Conservation (phyloP, 148 eudicot genomes). For the Camellia lanceoleosa region DNA sequence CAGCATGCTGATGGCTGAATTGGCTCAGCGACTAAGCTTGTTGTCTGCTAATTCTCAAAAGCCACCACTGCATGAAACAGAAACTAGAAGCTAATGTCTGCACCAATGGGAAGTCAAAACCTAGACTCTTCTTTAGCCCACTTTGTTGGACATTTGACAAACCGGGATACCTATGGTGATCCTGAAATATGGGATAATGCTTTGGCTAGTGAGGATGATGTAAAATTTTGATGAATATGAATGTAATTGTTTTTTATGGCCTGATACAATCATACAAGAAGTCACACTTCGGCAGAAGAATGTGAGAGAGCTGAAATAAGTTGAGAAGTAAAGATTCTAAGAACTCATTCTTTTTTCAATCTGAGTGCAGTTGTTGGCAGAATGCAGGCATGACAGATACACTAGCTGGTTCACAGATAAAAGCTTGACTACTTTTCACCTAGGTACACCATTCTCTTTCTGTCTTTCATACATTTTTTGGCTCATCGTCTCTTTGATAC, state of each 20-base stretch:
- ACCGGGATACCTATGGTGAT: not conserved
- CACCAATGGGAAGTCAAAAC: not conserved
- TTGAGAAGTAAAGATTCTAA: not conserved
- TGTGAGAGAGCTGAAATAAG: not conserved
- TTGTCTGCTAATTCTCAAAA: conserved; percentile 5
- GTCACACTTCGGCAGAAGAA: not conserved
- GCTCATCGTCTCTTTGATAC: not conserved
- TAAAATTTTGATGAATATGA: not conserved
- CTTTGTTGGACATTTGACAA: not conserved
- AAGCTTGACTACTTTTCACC: not conserved
- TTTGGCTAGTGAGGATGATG: not conserved
- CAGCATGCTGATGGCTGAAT: conserved; percentile 24
- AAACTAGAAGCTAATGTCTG: not conserved
- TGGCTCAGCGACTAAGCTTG: conserved; percentile 15
- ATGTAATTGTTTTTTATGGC: not conserved
- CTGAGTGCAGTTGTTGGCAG: not conserved
- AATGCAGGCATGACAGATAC: not conserved
- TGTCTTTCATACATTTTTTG: not conserved
- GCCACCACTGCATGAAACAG: not conserved
- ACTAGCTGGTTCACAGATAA: conserved; percentile 5
- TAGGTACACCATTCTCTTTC: not conserved
- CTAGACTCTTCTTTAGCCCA: not conserved
- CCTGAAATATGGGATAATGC: conserved; percentile 4
- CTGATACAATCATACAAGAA: not conserved
- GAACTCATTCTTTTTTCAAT: not conserved